Conservation (phyloP, 352 stramenopile species). For the Globisporangium solare region DNA sequence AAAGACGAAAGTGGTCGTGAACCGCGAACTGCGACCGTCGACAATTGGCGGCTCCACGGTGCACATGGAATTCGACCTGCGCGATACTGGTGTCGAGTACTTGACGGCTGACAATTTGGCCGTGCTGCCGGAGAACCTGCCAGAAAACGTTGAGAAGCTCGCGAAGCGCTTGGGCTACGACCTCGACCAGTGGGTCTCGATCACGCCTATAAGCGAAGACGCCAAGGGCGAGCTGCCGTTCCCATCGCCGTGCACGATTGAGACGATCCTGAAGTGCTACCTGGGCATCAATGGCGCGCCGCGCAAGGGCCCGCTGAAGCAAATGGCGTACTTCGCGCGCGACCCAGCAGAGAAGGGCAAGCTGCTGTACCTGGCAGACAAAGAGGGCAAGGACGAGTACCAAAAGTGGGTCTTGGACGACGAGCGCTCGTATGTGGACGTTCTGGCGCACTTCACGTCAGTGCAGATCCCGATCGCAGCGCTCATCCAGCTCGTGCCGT, state of each 20-base stretch:
- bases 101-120: slow-evolving; percentile 93
- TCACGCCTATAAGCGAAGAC: slow-evolving; percentile 54
- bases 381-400: slow-evolving; percentile 93
- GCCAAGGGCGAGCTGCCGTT: slow-evolving; percentile 80
- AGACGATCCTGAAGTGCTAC: slow-evolving; percentile 90
- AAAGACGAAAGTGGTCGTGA: slow-evolving; percentile 81
- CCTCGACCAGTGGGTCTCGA: slow-evolving; percentile 85
- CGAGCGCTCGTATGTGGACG: slow-evolving; percentile 89
- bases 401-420: slow-evolving; percentile 90
- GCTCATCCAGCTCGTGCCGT: slow-evolving; percentile 91
- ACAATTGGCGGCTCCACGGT: slow-evolving; percentile 79
- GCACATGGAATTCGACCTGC: slow-evolving; percentile 89
- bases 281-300: slow-evolving; percentile 92
- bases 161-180: slow-evolving; percentile 85
- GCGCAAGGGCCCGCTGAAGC: slow-evolving; percentile 74
- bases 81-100: slow-evolving; percentile 83
- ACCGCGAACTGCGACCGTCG: slow-evolving; percentile 86
- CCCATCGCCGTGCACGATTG: slow-evolving; percentile 92
- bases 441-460: slow-evolving; percentile 81
- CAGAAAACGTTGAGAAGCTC: slow-evolving; percentile 75
- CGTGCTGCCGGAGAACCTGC: slow-evolving; percentile 89
- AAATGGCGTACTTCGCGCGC: slow-evolving; percentile 76
- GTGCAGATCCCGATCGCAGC: slow-evolving; percentile 67
- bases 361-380: slow-evolving; percentile 54
- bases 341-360: slow-evolving; percentile 46